A percentile compares a stretch with the other conserved stretches of the same genome.
These are phyloP conservation scores for Artomyces pyxidatus DNA, from an alignment of 768 basidiomycete species.

Conservation along the genomic window DNA sequence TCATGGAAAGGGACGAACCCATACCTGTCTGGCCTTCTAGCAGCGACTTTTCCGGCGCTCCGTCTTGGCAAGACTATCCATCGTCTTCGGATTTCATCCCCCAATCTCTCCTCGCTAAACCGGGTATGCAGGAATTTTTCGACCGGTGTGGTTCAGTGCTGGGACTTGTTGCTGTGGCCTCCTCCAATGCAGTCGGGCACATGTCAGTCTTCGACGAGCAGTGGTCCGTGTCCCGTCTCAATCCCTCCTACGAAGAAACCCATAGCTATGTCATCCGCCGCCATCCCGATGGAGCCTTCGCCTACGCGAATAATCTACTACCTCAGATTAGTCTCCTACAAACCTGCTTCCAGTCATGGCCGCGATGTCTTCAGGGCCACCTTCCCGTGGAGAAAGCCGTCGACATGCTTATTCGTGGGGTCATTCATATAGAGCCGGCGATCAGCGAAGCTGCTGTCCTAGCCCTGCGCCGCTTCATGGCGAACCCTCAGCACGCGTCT, in stretches of 20 bases:
- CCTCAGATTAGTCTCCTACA: slow-evolving; percentile 67
- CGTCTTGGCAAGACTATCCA: slow-evolving; percentile 59
- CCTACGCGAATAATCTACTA: slow-evolving; percentile 53
- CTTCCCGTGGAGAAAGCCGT: slow-evolving; percentile 52
- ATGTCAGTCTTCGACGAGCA: slow-evolving; percentile 86
- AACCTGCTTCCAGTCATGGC: slow-evolving; percentile 78
- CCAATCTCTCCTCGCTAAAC: slow-evolving; percentile 43
- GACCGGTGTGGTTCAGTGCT: slow-evolving; percentile 54
- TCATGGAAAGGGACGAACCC: slow-evolving; percentile 62
- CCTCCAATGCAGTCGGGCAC: slow-evolving; percentile 55
- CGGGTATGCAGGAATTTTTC: slow-evolving; percentile 66
- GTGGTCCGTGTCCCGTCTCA: slow-evolving; percentile 57
- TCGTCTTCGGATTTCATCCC: slow-evolving; percentile 60
- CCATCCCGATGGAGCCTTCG: slow-evolving; percentile 55
- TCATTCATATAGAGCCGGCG: slow-evolving; percentile 77
- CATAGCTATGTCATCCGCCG: slow-evolving; percentile 60
- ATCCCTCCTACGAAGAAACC: slow-evolving; percentile 58
- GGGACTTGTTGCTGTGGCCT: slow-evolving; percentile 46
- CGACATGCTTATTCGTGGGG: slow-evolving; percentile 72
- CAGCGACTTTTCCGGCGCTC: slow-evolving; percentile 51
- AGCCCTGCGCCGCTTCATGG: slow-evolving; percentile 68
- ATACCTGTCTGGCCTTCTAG: slow-evolving; percentile 75
- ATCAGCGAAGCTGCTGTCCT: slow-evolving; percentile 60
- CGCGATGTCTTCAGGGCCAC: slow-evolving; percentile 60
- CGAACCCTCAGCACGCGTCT: slow-evolving; percentile 45